Conservation (phyloP, 192 early-diverging fungal species). For the Phycomyces nitens region DNA sequence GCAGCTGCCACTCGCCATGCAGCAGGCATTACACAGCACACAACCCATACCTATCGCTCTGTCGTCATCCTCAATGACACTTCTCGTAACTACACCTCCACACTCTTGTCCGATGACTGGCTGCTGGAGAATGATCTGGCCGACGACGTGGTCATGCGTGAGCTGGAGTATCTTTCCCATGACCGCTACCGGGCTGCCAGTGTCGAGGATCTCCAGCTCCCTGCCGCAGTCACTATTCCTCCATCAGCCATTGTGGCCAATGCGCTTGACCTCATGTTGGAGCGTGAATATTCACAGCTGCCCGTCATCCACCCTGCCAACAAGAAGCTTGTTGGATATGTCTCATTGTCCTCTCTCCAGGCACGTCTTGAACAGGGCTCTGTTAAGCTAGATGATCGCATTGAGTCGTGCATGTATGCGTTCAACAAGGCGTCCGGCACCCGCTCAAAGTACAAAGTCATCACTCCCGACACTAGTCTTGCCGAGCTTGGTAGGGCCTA, state of each 20-base stretch:
- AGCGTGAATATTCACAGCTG: constrained; percentile 85
- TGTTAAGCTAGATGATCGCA: constrained; percentile 43
- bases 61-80: constrained; percentile 64
- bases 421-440: constrained; percentile 40
- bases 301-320: constrained; percentile 63
- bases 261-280: constrained; percentile 73
- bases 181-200: constrained; percentile 76
- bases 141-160: constrained; percentile 54
- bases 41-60: constrained; percentile 37
- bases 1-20: constrained; percentile 56
- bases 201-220: constrained; percentile 83
- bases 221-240: constrained; percentile 69
- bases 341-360: constrained; percentile 65
- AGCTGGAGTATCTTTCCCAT: constrained; percentile 53
- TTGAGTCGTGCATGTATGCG: constrained; percentile 64
- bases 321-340: constrained; percentile 71
- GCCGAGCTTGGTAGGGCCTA: constrained; percentile 53
- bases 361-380: constrained; percentile 49
- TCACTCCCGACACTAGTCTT: constrained; percentile 78
- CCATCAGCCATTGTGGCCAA: constrained; percentile 51
- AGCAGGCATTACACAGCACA: constrained; percentile 26
- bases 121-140: constrained; percentile 71
- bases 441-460: constrained; percentile 57
- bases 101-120: constrained; percentile 75
- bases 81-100: constrained; percentile 65